Base-by-base conservation (phyloP, 2,329 filamentous ascomycete genomes). In the Monosporascus sp. region DNA sequence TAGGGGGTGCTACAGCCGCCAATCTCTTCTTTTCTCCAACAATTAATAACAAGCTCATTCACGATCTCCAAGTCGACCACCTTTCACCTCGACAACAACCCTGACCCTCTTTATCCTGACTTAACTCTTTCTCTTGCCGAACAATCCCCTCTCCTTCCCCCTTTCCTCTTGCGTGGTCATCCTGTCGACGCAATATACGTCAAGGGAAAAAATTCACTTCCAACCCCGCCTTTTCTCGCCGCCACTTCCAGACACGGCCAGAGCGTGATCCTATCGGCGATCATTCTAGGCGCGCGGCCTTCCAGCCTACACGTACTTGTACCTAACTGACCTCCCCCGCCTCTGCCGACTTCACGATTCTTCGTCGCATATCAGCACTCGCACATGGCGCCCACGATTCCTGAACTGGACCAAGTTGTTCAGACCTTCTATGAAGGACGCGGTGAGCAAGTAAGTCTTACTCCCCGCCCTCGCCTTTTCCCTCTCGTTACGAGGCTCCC, bases 341-440 rank as follows among this genome's bases (percentile, higher is more conserved):
- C 48, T 54, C 60, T 51, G 56, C 38, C 26, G 40, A 50, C 50
- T 50, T 59, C 59, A 49, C 40, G 19, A 43, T 20, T 24, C 22
- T 19, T 14, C 40, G 3, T 26, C 14, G 26, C 22, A 46, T n/a
- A 46, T 19, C 43, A 26, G 43, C 43, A 46, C 24, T 26, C 24
- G n/a, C 43, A 54, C 73, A 87, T 87, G 84, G 78, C 84, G 71
- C 78, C 83, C 71, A 79, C 88, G 68, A 93, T 99, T 75, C 85
- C 88, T 74, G 94, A 99, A 85, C 86, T 99, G 79, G 94, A 99
- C 84, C 87, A 82, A 74, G 94, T 91, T 63, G 93, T 97, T 81
- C 92, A 90, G 73, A 86, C 90, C 78, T 97, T 99, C 77, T 99
- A 96, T 70, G 93, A 97, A 78, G 92, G 92, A 71, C 89, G 93